These are phyloP conservation scores for Phaeotremella skinneri DNA, from an alignment of 768 basidiomycete genomes.

Conservation along the genomic window DNA sequence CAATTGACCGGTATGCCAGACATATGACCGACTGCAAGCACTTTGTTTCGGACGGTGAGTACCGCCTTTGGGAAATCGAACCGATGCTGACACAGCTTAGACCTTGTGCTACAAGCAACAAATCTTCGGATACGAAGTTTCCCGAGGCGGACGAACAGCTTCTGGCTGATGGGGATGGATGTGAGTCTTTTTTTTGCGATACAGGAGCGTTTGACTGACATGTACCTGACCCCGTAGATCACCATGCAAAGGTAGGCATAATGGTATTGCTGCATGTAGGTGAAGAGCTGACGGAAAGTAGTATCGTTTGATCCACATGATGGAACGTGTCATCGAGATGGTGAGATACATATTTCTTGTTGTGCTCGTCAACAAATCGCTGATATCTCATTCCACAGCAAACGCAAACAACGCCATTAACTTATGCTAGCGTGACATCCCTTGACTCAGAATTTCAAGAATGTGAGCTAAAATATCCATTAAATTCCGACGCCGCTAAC, in stretches of 20 bases:
- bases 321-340: conserved; percentile 47
- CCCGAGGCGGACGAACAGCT: conserved; percentile 30
- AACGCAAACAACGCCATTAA: conserved; percentile 39
- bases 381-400: conserved; percentile 23
- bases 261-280: not conserved
- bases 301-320: conserved; percentile 37
- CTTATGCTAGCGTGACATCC: conserved; percentile 32
- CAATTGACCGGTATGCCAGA: conserved; percentile 12
- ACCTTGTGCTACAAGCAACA: conserved; percentile 40
- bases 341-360: conserved; percentile 18
- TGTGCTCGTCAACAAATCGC: not conserved
- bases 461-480: conserved; percentile 27
- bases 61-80: not conserved
- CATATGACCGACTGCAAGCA: conserved; percentile 47
- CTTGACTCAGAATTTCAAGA: conserved; percentile 43
- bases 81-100: conserved; percentile 9
- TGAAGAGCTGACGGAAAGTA: conserved; percentile 2
- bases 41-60: conserved; percentile 46
- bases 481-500: not conserved
- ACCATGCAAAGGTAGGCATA: conserved; percentile 27
- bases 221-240: conserved; percentile 14
- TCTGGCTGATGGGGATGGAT: conserved; percentile 35
- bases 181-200: conserved; percentile 17
- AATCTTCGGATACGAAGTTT: conserved; percentile 41
- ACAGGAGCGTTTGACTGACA: conserved; percentile 5